Evolutionary conservation across 2,329 filamentous ascomycete species (phyloP).

Genomic region (Fusarium falciforme): DNA sequence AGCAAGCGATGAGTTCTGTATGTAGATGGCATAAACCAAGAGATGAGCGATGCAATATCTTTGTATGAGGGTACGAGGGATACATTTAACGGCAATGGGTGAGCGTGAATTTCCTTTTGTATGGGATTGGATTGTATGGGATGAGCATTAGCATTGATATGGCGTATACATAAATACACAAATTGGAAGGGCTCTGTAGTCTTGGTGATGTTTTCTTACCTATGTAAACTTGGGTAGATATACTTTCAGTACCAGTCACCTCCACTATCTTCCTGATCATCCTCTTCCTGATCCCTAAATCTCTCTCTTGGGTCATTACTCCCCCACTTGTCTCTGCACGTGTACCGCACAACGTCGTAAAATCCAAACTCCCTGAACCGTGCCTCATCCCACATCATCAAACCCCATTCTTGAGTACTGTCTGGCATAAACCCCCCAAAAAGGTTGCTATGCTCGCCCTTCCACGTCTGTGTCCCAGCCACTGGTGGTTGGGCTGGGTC

Average conservation of each 20-base stretch:
- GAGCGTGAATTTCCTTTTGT: conserved; percentile 10
- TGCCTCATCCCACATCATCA: not conserved
- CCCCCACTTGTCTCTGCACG: not conserved
- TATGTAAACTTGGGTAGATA: not conserved
- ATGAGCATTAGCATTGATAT: not conserved
- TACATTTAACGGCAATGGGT: not conserved
- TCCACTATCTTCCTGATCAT: not conserved
- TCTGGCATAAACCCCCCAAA: not conserved
- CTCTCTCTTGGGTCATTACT: not conserved
- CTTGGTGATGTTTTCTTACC: not conserved
- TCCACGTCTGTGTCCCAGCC: not conserved
- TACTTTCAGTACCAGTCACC: not conserved
- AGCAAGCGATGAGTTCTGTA: conserved; percentile 16
- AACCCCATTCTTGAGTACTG: not conserved
- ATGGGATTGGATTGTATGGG: not conserved
- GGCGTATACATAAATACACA: conserved; percentile 4
- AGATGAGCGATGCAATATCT: conserved; percentile 35
- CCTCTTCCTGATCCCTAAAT: not conserved
- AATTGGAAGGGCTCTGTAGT: not conserved
- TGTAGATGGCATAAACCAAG: conserved; percentile 24
- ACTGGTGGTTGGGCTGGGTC: not conserved
- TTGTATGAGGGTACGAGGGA: conserved; percentile 19
- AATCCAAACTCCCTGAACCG: not conserved
- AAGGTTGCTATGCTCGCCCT: not conserved
- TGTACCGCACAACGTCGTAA: not conserved